Evolutionary conservation across 2,329 filamentous ascomycete genomes (phyloP).

Genomic region (Apiospora pterosperma): DNA sequence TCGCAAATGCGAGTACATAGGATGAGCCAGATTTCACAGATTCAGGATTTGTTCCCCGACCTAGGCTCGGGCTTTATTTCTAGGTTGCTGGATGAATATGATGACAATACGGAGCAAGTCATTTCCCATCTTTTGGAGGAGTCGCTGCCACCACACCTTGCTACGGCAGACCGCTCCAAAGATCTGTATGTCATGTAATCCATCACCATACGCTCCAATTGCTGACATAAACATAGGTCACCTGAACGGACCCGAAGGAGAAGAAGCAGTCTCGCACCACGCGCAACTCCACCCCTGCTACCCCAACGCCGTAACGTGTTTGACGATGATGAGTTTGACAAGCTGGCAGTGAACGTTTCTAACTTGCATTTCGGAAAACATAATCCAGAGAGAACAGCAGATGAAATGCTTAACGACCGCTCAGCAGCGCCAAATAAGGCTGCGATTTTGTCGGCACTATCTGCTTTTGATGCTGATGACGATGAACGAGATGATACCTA

Average conservation of each 20-base stretch:
- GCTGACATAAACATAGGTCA: conserved; percentile 16
- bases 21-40: conserved; percentile 79
- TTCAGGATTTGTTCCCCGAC: conserved; percentile 93
- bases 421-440: conserved; percentile 70
- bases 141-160: conserved; percentile 67
- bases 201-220: not conserved
- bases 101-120: conserved; percentile 72
- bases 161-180: conserved; percentile 60
- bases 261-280: conserved; percentile 49
- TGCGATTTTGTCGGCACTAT: conserved; percentile 82
- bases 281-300: conserved; percentile 53
- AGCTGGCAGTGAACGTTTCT: conserved; percentile 61
- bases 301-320: conserved; percentile 69
- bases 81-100: conserved; percentile 75
- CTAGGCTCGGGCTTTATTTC: conserved; percentile 80
- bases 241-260: conserved; percentile 24
- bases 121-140: conserved; percentile 79
- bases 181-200: conserved; percentile 45
- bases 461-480: conserved; percentile 87
- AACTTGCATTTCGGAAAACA: conserved; percentile 78
- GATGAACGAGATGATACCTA: conserved; percentile 98
- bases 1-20: conserved; percentile 69
- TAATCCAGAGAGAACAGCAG: conserved; percentile 61
- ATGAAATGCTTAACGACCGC: conserved; percentile 65
- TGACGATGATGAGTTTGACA: conserved; percentile 77